Evolutionary conservation across 2,329 filamentous ascomycete species (phyloP).

Genomic region (Monascus ruber): DNA sequence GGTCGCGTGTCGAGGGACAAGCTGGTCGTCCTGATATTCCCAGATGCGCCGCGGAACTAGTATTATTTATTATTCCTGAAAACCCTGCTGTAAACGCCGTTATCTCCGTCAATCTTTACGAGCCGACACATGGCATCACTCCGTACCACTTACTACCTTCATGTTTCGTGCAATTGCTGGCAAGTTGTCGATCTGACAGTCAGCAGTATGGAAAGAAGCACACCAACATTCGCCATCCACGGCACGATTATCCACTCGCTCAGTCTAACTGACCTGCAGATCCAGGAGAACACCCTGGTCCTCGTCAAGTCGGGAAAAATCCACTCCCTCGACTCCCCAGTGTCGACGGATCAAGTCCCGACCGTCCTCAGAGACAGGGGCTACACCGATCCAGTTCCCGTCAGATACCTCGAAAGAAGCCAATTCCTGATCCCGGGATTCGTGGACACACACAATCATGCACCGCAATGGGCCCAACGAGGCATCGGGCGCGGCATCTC

Average conservation of each 20-base stretch:
- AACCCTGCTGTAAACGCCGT: too few relatives aligned
- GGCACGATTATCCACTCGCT: slow-evolving; percentile 24
- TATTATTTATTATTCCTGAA: too few relatives aligned
- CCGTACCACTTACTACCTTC: too few relatives aligned
- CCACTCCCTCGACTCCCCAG: slow-evolving; percentile 13
- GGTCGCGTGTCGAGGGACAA: too few relatives aligned
- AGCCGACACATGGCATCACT: too few relatives aligned
- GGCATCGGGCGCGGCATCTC: slow-evolving; percentile 31
- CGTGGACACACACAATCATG: slow-evolving; percentile 59
- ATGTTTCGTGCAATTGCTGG: too few relatives aligned
- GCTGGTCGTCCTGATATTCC: too few relatives aligned
- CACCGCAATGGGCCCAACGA: slow-evolving; percentile 44
- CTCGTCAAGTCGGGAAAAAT: slow-evolving; percentile 20
- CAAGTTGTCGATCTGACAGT: too few relatives aligned
- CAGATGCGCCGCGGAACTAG: too few relatives aligned
- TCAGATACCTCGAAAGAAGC: slow-evolving; percentile 16
- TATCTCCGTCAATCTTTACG: too few relatives aligned
- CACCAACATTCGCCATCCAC: slow-evolving; percentile 16
- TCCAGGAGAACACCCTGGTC: slow-evolving; percentile 19
- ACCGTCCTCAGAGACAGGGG: slow-evolving; percentile 13
- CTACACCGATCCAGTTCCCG: slow-evolving; percentile 14
- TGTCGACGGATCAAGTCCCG: slow-evolving; percentile 10
- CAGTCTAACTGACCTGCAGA: slow-evolving; percentile 13
- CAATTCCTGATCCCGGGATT: slow-evolving; percentile 25
- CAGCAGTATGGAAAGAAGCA: too few relatives aligned